Conservation (phyloP, 768 basidiomycete species). For the Rhodotorula graminis region DNA sequence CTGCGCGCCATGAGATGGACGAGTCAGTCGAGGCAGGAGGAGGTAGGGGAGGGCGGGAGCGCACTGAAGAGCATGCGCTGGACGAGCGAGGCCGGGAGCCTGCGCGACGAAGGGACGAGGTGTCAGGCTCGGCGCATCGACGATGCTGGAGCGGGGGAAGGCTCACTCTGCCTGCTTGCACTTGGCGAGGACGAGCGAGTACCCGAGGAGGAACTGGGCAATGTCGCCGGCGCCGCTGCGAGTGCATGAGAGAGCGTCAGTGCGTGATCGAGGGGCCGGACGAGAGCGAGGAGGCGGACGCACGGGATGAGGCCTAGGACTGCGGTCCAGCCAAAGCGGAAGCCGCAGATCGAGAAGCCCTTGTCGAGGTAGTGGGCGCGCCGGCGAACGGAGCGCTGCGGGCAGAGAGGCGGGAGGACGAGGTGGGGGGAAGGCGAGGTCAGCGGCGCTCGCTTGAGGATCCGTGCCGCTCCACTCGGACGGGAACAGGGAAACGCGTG, state of each 20-base stretch:
- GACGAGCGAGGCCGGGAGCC: constrained; percentile 51
- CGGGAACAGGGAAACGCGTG: no score
- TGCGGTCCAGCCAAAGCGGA: constrained; percentile 61
- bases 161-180: constrained; percentile 55
- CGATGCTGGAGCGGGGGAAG: constrained; percentile 48
- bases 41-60: neutral
- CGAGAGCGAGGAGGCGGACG: neutral
- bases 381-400: constrained; percentile 39
- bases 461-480: no score
- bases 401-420: no score
- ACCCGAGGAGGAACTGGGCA: constrained; percentile 62
- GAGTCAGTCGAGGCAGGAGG: neutral
- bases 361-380: constrained; percentile 67
- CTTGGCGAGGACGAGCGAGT: constrained; percentile 69
- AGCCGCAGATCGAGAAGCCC: constrained; percentile 69
- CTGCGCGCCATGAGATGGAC: constrained; percentile 19
- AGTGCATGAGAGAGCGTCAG: no score
- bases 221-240: constrained; percentile 28
- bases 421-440: no score
- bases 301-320: neutral
- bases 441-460: no score
- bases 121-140: neutral
- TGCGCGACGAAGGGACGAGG: neutral
- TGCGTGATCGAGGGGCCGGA: neutral
- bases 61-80: constrained; percentile 63